These are phyloP conservation scores for Rhizophora mangle DNA, from an alignment of 345 rosid genomes.

Conservation along the genomic window DNA sequence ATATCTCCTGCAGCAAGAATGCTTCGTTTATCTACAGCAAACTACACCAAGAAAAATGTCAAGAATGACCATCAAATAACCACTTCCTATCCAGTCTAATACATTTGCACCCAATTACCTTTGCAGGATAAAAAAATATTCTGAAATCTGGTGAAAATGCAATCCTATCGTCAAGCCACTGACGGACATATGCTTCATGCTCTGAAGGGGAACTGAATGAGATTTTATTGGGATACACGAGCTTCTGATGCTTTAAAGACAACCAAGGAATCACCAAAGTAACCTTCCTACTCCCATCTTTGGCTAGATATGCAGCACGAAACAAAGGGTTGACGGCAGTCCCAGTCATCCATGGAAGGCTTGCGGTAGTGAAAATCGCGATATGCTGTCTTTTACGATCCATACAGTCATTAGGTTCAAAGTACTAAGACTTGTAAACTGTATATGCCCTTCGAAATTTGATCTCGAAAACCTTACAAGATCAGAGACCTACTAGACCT, in stretches of 20 bases:
- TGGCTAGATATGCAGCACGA: slow-evolving; percentile 92
- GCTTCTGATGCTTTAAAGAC: slow-evolving; percentile 58
- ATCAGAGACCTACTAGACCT: neutral
- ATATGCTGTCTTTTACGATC: slow-evolving; percentile 51
- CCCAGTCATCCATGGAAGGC: slow-evolving; percentile 98
- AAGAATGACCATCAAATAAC: slow-evolving; percentile 2
- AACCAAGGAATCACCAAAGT: slow-evolving; percentile 96
- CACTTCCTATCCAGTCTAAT: neutral
- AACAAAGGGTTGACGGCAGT: slow-evolving; percentile 94
- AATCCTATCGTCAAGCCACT: slow-evolving; percentile 77
- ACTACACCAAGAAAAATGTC: slow-evolving; percentile 44
- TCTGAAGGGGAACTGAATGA: slow-evolving; percentile 61
- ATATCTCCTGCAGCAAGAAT: slow-evolving; percentile 90
- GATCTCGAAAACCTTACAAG: neutral
- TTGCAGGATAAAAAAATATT: slow-evolving; percentile 75
- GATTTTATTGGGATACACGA: slow-evolving; percentile 64
- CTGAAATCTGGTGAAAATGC: slow-evolving; percentile 45
- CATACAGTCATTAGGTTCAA: slow-evolving; percentile 43
- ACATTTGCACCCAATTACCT: slow-evolving; percentile 44
- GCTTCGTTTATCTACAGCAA: slow-evolving; percentile 80
- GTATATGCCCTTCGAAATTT: neutral
- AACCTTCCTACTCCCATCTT: slow-evolving; percentile 55
- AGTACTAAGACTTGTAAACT: neutral
- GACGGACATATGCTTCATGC: slow-evolving; percentile 66
- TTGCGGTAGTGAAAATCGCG: slow-evolving; percentile 87